phyloP scores from a whole-genome alignment of 176 grass and related monocot genomes.

The Neostapfia colusana region DNA sequence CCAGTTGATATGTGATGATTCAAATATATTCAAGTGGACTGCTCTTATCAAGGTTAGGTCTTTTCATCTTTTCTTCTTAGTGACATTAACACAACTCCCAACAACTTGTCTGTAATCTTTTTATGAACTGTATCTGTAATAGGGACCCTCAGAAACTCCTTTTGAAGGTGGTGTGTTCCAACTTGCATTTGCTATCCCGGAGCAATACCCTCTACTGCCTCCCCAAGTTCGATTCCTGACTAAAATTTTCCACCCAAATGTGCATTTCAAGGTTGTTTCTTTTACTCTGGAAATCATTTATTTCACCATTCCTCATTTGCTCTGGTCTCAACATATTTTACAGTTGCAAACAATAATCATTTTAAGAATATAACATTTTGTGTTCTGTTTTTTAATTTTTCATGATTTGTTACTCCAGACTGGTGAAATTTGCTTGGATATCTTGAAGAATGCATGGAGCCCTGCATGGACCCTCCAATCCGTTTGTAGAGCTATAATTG shows the following conservation, averaged over 20 bases:
- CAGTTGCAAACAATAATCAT: not conserved
- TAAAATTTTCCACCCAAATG: slow-evolving; percentile 99
- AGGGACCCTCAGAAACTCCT: slow-evolving; percentile 96
- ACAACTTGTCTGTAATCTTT: not conserved
- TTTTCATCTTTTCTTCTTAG: not conserved
- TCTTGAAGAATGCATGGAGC: slow-evolving; percentile 99
- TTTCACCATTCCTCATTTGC: not conserved
- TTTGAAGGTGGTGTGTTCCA: slow-evolving; percentile 96
- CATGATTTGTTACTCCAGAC: slow-evolving; percentile 49
- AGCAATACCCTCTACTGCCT: slow-evolving; percentile 97
- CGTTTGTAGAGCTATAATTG: slow-evolving; percentile 97
- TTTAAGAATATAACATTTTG: not conserved
- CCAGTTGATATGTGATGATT: slow-evolving; percentile 91
- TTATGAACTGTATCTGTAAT: slow-evolving; percentile 1
- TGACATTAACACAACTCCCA: too few species aligned
- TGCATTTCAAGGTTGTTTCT: slow-evolving; percentile 87
- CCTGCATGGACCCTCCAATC: slow-evolving; percentile 98
- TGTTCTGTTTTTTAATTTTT: not conserved
- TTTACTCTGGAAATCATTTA: not conserved
- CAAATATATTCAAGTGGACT: slow-evolving; percentile 99
- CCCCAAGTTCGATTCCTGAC: slow-evolving; percentile 98
- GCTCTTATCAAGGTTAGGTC: slow-evolving; percentile 75
- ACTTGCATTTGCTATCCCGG: slow-evolving; percentile 88
- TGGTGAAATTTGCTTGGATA: slow-evolving; percentile 98
- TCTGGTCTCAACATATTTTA: not conserved